phyloP scores from a whole-genome alignment of 2,329 filamentous ascomycete species.

The Saccharata proteae region DNA sequence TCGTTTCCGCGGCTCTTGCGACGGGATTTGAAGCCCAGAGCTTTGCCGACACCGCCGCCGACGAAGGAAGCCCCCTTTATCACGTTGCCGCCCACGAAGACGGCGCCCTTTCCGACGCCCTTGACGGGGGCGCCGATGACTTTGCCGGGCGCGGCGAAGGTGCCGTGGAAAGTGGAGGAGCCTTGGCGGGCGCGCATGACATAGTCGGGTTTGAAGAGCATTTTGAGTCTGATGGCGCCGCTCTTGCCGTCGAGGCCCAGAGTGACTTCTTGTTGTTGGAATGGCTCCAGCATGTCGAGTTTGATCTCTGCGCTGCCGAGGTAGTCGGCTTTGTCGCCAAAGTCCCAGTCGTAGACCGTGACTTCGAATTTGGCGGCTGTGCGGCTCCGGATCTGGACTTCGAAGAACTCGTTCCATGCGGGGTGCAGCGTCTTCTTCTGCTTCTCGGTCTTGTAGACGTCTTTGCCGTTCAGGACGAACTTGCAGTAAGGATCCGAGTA shows the following conservation, averaged over 20 bases:
- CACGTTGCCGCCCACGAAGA: constrained; percentile 62
- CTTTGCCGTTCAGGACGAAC: constrained; percentile 78
- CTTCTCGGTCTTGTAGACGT: constrained; percentile 88
- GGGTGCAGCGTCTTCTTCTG: constrained; percentile 96
- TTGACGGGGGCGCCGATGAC: constrained; percentile 95
- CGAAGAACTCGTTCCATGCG: constrained; percentile 93
- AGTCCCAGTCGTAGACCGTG: constrained; percentile 90
- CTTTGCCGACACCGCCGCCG: constrained; percentile 60
- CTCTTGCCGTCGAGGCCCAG: constrained; percentile 80
- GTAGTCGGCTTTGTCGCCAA: constrained; percentile 86
- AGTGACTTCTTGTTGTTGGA: constrained; percentile 63
- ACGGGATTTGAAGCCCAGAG: constrained; percentile 22
- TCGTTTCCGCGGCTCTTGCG: constrained; percentile 47
- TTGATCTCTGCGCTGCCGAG: constrained; percentile 69
- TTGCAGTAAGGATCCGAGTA: constrained; percentile 96
- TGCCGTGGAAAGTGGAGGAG: constrained; percentile 84
- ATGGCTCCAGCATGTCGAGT: constrained; percentile 71
- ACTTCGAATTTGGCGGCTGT: constrained; percentile 74
- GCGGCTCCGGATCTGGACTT: constrained; percentile 67
- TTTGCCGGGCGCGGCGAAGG: constrained; percentile 74
- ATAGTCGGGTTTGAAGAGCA: constrained; percentile 89
- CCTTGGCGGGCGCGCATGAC: constrained; percentile 78
- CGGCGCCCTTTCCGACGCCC: constrained; percentile 66
- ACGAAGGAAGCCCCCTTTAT: constrained; percentile 86
- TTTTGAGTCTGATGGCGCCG: constrained; percentile 65